Evolutionary conservation across 2,329 filamentous ascomycete genomes (phyloP).

Genomic region (Gliomastix tumulicola): DNA sequence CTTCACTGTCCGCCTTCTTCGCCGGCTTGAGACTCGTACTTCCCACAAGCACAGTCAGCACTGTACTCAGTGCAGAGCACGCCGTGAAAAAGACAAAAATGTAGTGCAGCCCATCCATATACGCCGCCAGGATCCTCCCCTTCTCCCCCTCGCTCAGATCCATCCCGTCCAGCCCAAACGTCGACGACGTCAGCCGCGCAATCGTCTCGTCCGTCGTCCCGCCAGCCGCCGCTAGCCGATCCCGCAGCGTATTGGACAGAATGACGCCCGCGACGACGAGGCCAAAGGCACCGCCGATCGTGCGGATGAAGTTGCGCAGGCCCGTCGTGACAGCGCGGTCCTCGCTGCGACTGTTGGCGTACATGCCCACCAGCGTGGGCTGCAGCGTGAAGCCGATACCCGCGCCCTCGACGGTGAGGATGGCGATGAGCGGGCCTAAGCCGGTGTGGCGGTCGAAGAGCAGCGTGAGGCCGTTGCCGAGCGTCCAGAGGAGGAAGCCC

Average conservation of each 20-base stretch:
- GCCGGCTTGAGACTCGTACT: constrained; percentile 13
- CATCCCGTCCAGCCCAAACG: constrained; percentile 11
- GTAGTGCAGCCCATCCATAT: constrained; percentile 19
- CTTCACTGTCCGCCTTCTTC: too few species aligned
- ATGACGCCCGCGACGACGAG: constrained; percentile 13
- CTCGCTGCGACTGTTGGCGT: constrained; percentile 24
- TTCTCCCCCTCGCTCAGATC: constrained; percentile 8
- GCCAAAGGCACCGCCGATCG: constrained; percentile 17
- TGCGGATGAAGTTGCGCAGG: constrained; percentile 28
- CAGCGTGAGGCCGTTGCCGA: constrained; percentile 23
- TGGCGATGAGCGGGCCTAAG: constrained; percentile 17
- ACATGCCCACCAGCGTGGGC: constrained; percentile 26
- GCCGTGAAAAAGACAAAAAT: constrained; percentile 15
- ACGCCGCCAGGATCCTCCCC: constrained; percentile 13
- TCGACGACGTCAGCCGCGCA: constrained; percentile 14
- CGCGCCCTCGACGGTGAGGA: constrained; percentile 22
- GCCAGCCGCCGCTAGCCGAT: too few species aligned
- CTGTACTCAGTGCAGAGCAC: constrained; percentile 8
- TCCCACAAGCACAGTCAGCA: constrained; percentile 11
- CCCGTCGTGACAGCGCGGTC: constrained; percentile 28
- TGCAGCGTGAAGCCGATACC: constrained; percentile 26
- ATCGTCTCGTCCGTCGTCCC: constrained; percentile 12
- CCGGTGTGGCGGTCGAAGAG: constrained; percentile 14
- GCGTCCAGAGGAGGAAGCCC: constrained; percentile 25
- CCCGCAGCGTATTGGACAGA: constrained; percentile 20